A percentile compares a stretch with the other conserved stretches of the same genome.
Conservation (phyloP, 1,139 yeast genomes). For the Saccharomyces uvarum region DNA sequence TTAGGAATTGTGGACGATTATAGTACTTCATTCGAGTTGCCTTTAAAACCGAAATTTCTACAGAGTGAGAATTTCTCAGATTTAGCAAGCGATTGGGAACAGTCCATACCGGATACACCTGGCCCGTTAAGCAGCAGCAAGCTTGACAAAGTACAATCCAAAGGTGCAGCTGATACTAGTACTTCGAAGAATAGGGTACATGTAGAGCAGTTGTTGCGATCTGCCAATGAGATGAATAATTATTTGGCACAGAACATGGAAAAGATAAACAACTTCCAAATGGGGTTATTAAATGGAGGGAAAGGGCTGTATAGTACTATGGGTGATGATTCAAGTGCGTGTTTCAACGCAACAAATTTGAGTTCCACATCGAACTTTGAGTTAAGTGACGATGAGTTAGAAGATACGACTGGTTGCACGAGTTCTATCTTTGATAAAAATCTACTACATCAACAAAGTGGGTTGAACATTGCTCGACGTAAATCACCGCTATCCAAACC, state of each 20-base stretch:
- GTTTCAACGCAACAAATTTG: slow-evolving; percentile 9
- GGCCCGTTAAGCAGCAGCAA: not conserved
- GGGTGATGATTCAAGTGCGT: slow-evolving; percentile 15
- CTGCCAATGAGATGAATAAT: slow-evolving; percentile 26
- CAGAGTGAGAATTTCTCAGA: slow-evolving; percentile 18
- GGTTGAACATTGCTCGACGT: not conserved
- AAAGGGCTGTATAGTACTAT: slow-evolving; percentile 6
- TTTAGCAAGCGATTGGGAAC: slow-evolving; percentile 10
- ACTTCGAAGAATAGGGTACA: slow-evolving; percentile 12
- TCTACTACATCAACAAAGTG: slow-evolving; percentile 2
- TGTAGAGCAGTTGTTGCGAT: slow-evolving; percentile 27
- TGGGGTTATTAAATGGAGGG: slow-evolving; percentile 13
- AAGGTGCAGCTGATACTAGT: not conserved
- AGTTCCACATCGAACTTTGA: slow-evolving; percentile 24
- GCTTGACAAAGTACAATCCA: not conserved
- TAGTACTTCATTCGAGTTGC: slow-evolving; percentile 17
- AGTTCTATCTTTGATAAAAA: slow-evolving; percentile 4
- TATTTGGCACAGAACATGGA: slow-evolving; percentile 25
- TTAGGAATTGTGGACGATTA: slow-evolving; percentile 5
- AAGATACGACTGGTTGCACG: slow-evolving; percentile 7
- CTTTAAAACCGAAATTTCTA: slow-evolving; percentile 15
- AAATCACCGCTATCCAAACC: not conserved
- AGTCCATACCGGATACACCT: slow-evolving; percentile 8
- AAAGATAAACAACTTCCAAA: slow-evolving; percentile 19
- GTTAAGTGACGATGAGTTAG: slow-evolving; percentile 18